Evolutionary conservation across 23 red algal species (phyloP), one percentile per base, ranked within the genome.

Genomic region (Gracilaria gracilis): DNA sequence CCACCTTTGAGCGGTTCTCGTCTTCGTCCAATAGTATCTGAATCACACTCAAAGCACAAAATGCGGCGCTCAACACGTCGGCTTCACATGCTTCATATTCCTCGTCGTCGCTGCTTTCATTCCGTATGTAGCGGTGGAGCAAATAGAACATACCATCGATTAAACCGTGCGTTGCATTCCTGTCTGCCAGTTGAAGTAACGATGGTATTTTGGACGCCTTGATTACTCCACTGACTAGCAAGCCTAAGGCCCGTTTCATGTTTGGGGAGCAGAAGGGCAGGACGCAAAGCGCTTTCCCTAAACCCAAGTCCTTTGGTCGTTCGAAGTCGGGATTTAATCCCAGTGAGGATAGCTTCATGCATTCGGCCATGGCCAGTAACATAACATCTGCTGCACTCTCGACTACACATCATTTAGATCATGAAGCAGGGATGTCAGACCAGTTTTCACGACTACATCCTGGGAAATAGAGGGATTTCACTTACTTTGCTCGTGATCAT

Each of bases 121-220:
- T 48, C 17, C 72, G 72, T 28, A 51, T 3, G 17, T 77, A 77
- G 4, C 72, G 72, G 27, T 77, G 42, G 15, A 77, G 1, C 25
- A 77, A 50, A 77, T 77, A 77, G 72, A 77, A 77, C 72, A 77
- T 40, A 8, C 72, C 72, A n/a, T 77, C 72, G 23, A 77, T 46
- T 7, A 77, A 77, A 21, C 72, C 72, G 34, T 77, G 46, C 4
- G 72, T 49, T 27, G 72, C 50, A 49, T 77, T 77, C 72, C 34
- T 46, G 23, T 77, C 72, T 49, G 72, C 38, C 15, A 77, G 46
- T 9, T 29, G 46, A 0, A 77, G 46, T 16, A 77, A 51, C 34
- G 46, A 15, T 28, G 72, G 72, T 7, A 31, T 25, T 35, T 77
- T 77, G 17, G 72, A 77, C 0, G 46, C 46, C n/a, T 77, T 77